phyloP scores from a whole-genome alignment of 306 rosid genomes.

The Castanospermum australe region DNA sequence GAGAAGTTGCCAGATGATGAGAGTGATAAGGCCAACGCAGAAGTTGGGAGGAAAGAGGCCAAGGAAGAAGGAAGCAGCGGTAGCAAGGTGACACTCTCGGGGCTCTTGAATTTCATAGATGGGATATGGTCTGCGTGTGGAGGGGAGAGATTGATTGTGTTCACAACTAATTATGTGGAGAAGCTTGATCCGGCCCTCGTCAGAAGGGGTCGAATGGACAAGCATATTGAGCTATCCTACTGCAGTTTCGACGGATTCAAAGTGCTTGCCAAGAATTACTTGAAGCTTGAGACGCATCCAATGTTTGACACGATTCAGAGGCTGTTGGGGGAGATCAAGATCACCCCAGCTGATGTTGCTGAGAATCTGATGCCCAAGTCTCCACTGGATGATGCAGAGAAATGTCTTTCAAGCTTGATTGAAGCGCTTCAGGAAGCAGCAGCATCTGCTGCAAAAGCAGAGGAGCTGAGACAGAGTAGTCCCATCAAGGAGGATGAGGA shows the following conservation, averaged over 20 bases:
- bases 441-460: slow-evolving; percentile 29
- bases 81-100: slow-evolving; percentile 87
- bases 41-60: slow-evolving; percentile 48
- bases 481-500: slow-evolving; percentile 32
- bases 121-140: slow-evolving; percentile 88
- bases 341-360: slow-evolving; percentile 88
- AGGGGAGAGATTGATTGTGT: slow-evolving; percentile 79
- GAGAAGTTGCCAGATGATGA: slow-evolving; percentile 54
- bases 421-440: slow-evolving; percentile 52
- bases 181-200: slow-evolving; percentile 89
- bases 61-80: slow-evolving; percentile 53
- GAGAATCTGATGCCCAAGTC: slow-evolving; percentile 90
- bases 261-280: slow-evolving; percentile 73
- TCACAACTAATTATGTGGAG: slow-evolving; percentile 82
- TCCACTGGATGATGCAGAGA: slow-evolving; percentile 56
- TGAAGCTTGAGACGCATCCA: slow-evolving; percentile 54
- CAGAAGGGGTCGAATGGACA: slow-evolving; percentile 89
- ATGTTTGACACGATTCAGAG: slow-evolving; percentile 52
- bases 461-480: slow-evolving; percentile 34
- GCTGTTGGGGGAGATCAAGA: slow-evolving; percentile 46
- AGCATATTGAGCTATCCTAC: slow-evolving; percentile 73
- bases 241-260: slow-evolving; percentile 73
- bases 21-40: slow-evolving; percentile 31
- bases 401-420: slow-evolving; percentile 59
- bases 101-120: slow-evolving; percentile 84